A percentile compares a stretch with the other conserved stretches of the same genome.
phyloP scores from a whole-genome alignment of 1,139 yeast genomes.

The Scheffersomyces segobiensis region DNA sequence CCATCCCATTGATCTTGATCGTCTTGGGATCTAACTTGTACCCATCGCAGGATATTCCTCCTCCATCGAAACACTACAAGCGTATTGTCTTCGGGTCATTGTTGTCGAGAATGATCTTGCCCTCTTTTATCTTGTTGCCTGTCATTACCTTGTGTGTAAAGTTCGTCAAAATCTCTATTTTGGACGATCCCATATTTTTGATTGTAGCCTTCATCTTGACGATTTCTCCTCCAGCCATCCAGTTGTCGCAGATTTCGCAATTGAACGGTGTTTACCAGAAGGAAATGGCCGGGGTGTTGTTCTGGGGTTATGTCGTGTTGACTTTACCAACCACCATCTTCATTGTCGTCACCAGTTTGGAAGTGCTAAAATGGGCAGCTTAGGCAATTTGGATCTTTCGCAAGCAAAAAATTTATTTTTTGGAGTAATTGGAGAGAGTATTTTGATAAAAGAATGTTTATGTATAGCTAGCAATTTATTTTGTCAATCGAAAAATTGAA shows the following conservation, averaged over 20 bases:
- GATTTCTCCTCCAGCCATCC: slow-evolving; percentile 83
- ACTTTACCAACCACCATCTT: slow-evolving; percentile 77
- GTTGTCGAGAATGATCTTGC: slow-evolving; percentile 74
- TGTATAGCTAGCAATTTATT: not conserved
- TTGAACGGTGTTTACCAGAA: slow-evolving; percentile 72
- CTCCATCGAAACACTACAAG: slow-evolving; percentile 57
- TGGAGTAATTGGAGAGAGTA: not conserved
- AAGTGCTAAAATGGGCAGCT: slow-evolving; percentile 57
- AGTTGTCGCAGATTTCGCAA: slow-evolving; percentile 79
- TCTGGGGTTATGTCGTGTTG: slow-evolving; percentile 80
- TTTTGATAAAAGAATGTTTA: not conserved
- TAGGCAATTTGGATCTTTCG: not conserved
- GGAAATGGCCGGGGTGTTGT: slow-evolving; percentile 85
- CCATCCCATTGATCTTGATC: slow-evolving; percentile 72
- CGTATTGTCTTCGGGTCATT: slow-evolving; percentile 68
- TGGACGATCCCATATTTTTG: slow-evolving; percentile 82
- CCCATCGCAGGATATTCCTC: slow-evolving; percentile 66
- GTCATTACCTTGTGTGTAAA: slow-evolving; percentile 66
- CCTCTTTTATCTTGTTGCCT: slow-evolving; percentile 68
- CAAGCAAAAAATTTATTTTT: not conserved
- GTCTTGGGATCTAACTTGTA: slow-evolving; percentile 76
- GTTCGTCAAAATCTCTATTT: slow-evolving; percentile 62
- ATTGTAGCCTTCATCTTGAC: slow-evolving; percentile 75
- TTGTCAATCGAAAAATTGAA: not conserved
- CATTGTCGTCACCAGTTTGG: slow-evolving; percentile 68